Conservation (phyloP, 2,329 filamentous ascomycete genomes). For the Mycosphaerella arachidis region DNA sequence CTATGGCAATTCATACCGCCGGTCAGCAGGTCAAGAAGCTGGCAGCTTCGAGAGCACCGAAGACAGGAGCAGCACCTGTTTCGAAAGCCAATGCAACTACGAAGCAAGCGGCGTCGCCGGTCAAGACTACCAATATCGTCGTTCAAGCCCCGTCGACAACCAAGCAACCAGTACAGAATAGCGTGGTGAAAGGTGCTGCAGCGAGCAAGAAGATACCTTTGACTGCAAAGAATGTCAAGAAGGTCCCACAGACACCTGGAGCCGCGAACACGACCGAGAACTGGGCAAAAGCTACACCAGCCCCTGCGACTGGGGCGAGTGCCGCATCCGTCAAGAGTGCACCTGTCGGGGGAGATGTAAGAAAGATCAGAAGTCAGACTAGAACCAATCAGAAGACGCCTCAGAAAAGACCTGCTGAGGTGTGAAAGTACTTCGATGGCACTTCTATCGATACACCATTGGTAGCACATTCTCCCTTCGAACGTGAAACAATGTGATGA, state of each 20-base stretch:
- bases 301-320: conserved; percentile 4
- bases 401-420: conserved; percentile 24
- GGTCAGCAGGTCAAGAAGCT: conserved; percentile 25
- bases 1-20: conserved; percentile 32
- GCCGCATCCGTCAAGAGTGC: conserved; percentile 9
- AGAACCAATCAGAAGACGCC: conserved; percentile 11
- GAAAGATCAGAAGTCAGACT: conserved; percentile 8
- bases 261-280: not conserved
- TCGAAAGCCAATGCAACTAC: conserved; percentile 16
- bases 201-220: conserved; percentile 4
- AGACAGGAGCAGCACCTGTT: conserved; percentile 25
- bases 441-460: no score
- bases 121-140: not conserved
- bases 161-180: not conserved
- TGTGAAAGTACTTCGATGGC: conserved; percentile 23
- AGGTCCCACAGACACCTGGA: not conserved
- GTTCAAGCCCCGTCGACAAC: not conserved
- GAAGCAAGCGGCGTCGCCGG: not conserved
- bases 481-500: no score
- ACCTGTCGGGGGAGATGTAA: conserved; percentile 12
- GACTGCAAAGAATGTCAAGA: conserved; percentile 4
- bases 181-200: not conserved
- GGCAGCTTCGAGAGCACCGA: conserved; percentile 25
- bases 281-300: not conserved
- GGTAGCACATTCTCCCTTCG: no score